Conservation (phyloP, 2,329 filamentous ascomycete genomes). For the Colletotrichum lindemuthianum region DNA sequence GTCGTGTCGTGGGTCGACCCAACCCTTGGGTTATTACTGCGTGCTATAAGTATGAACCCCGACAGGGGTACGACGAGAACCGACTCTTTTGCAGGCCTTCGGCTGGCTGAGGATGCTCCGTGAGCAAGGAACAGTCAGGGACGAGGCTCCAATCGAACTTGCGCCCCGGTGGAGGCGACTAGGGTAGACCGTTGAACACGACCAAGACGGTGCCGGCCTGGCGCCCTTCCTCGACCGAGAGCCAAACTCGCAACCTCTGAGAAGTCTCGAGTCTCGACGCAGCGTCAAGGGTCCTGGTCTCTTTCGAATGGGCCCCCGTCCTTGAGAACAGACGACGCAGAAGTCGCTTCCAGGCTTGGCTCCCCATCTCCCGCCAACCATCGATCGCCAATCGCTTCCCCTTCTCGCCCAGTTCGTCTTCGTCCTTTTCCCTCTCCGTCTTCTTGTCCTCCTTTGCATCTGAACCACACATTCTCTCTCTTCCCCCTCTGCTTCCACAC, state of each 20-base stretch:
- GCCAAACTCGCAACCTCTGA: background rate
- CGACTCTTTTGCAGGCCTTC: constrained; percentile 8
- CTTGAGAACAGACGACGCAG: constrained; percentile 33
- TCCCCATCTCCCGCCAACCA: constrained; percentile 36
- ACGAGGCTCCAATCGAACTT: constrained; percentile 32
- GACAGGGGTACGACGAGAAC: constrained; percentile 6
- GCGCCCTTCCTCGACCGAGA: background rate
- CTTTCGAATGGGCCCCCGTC: constrained; percentile 24
- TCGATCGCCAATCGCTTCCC: constrained; percentile 36
- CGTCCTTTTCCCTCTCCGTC: constrained; percentile 33
- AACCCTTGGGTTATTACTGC: constrained; percentile 34
- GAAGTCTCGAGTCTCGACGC: background rate
- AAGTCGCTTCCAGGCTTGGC: constrained; percentile 35
- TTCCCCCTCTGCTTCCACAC: constrained; percentile 23
- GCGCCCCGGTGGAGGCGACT: constrained; percentile 26
- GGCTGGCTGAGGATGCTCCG: constrained; percentile 30
- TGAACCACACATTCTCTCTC: constrained; percentile 29
- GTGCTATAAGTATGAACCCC: constrained; percentile 12
- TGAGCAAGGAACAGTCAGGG: constrained; percentile 30
- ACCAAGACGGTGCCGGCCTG: constrained; percentile 4
- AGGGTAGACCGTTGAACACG: constrained; percentile 8
- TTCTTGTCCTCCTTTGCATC: constrained; percentile 20
- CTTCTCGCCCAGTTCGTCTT: constrained; percentile 34
- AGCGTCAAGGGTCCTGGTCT: constrained; percentile 30
- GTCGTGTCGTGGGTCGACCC: constrained; percentile 25